Base-by-base conservation (phyloP, 2,329 filamentous ascomycete genomes). In the Geoglossum cookeanum region DNA sequence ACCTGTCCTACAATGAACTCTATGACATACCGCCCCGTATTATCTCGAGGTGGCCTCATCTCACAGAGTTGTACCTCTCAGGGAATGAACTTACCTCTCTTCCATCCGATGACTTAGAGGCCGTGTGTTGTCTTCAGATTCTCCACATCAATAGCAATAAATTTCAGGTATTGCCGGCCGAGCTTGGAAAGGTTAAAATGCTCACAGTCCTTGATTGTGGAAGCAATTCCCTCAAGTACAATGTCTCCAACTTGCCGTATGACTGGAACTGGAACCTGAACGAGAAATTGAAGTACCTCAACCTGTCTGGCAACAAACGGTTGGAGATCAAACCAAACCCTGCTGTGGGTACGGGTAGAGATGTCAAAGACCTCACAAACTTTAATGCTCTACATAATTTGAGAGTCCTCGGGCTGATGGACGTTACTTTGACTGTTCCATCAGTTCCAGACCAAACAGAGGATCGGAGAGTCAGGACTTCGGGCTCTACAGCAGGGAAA, bases 221-320 rank as follows among this genome's bases (percentile, higher is more conserved):
- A 60, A 96, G 87, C 75, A 98, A 98, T 67, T 83, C 80, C 27
- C 75, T 98, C 58, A 98, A 97, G 70, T 98, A 98, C 77, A 98
- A 98, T 67, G 94, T 98, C 53, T 92, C 89, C 33, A 98, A 98
- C 66, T 95, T 94, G 76, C 92, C 91, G 0, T 98, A 98, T 67
- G 92, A 98, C 68, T 98, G 92, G 92, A 98, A 98, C 65, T 98
- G 92, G 92, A 97, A 97, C 66, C 87, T 92, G 76, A 98, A 98
- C 65, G 87, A 86, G 54, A 94, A 96, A 64, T 73, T 98, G 62
- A 85, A 90, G 61, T 98, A 94, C 66, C 82, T 98, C 61, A 98
- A 97, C 66, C 76, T 98, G 65, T 97, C 91, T 0, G 92, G 92
- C 55, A 98, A 98, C 72, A 96, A 95, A 69, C 83, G 91, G 55